A percentile compares a stretch with the other conserved stretches of the same genome.
These are phyloP conservation scores for Trametes elegans DNA, from an alignment of 768 basidiomycete genomes.

Conservation along the genomic window DNA sequence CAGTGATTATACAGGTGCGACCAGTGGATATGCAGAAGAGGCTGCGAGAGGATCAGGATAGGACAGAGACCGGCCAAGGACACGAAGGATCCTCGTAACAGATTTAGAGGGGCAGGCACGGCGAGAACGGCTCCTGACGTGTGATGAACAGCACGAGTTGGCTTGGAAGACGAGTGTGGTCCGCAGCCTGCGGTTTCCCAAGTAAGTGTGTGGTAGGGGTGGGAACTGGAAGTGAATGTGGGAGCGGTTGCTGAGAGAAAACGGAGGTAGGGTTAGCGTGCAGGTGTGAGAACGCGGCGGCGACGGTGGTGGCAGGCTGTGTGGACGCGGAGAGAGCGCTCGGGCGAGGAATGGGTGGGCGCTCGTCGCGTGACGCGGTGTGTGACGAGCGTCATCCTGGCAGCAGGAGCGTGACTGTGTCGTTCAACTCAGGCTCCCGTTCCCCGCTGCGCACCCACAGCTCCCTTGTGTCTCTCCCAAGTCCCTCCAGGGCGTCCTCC, in stretches of 20 bases:
- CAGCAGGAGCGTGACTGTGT: not conserved
- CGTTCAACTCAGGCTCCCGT: conserved; percentile 19
- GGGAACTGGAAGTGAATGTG: no score
- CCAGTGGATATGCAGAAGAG: not conserved
- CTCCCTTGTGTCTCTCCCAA: not conserved
- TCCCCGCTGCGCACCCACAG: conserved; percentile 17
- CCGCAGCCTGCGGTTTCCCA: not conserved
- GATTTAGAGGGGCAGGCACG: not conserved
- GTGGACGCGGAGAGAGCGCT: not conserved
- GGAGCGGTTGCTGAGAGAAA: not conserved
- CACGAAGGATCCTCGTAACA: not conserved
- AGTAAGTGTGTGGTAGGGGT: not conserved
- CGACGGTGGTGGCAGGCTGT: not conserved
- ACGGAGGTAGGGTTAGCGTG: not conserved
- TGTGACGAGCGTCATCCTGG: not conserved
- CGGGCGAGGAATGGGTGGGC: not conserved
- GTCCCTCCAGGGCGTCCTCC: conserved; percentile 3
- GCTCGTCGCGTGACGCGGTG: not conserved
- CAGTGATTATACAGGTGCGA: not conserved
- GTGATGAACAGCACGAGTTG: conserved; percentile 6
- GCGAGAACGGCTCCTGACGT: conserved; percentile 3
- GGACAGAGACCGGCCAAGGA: not conserved
- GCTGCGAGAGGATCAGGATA: not conserved
- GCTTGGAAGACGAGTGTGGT: conserved; percentile 1
- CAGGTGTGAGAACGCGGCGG: not conserved